These are phyloP conservation scores for Mallotus repandus DNA, from an alignment of 441 rosid genomes.

Conservation along the genomic window DNA sequence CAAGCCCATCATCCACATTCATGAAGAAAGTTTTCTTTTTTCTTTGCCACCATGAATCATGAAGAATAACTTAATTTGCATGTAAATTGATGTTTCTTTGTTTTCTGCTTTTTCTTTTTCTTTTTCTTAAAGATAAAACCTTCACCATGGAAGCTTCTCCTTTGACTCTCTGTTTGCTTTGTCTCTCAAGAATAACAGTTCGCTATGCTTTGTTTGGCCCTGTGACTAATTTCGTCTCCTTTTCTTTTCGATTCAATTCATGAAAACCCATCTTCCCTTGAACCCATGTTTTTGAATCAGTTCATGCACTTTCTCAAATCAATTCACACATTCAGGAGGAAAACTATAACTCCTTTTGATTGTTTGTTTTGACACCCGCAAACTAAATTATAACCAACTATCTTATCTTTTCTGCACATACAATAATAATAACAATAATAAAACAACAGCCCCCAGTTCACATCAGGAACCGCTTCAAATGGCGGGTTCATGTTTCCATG, in stretches of 20 bases:
- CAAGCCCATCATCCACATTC: conserved; percentile 10
- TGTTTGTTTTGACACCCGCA: conserved; percentile 32
- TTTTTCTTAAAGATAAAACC: background rate
- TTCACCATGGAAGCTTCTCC: conserved; percentile 17
- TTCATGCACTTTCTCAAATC: conserved; percentile 95
- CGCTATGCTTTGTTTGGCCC: conserved; percentile 15
- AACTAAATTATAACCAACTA: background rate
- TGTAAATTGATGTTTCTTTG: conserved; percentile 8
- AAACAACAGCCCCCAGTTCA: no score
- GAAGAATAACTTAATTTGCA: background rate
- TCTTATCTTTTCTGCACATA: background rate
- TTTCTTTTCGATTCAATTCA: conserved; percentile 31
- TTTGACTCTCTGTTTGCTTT: conserved; percentile 4
- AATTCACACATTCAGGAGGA: conserved; percentile 89
- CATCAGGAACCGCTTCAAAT: conserved; percentile 6
- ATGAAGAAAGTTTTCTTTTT: no score
- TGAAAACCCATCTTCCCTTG: conserved; percentile 44
- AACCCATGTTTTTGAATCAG: conserved; percentile 85
- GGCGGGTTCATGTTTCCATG: conserved; percentile 73
- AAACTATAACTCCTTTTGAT: conserved; percentile 37
- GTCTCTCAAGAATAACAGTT: background rate
- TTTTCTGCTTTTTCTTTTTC: background rate
- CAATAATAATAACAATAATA: background rate
- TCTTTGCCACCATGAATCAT: no score
- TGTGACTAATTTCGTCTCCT: background rate